Conservation (phyloP, 208 protist genomes). For the Wallacemonas rigidus region DNA sequence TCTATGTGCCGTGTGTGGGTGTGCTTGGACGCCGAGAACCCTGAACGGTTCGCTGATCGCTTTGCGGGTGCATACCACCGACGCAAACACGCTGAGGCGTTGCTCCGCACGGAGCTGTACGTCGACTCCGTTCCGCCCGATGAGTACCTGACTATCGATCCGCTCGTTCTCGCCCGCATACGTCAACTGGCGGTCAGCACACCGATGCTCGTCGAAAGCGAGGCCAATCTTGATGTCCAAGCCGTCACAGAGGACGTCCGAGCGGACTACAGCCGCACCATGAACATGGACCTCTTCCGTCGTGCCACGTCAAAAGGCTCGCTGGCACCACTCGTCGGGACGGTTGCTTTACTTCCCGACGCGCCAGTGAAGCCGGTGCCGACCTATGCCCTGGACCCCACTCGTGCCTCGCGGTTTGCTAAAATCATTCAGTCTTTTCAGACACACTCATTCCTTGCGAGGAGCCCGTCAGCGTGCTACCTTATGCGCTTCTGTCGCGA, state of each 20-base stretch:
- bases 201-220: constrained; percentile 67
- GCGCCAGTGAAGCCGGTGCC: constrained; percentile 17
- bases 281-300: constrained; percentile 87
- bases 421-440: constrained; percentile 53
- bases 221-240: constrained; percentile 71
- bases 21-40: constrained; percentile 93
- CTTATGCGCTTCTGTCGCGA: constrained; percentile 73
- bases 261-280: constrained; percentile 85
- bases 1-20: constrained; percentile 68
- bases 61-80: constrained; percentile 81
- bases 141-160: constrained; percentile 81
- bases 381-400: constrained; percentile 53
- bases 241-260: constrained; percentile 78
- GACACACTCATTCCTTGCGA: constrained; percentile 57
- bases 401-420: constrained; percentile 43
- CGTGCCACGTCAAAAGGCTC: constrained; percentile 54
- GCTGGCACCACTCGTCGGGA: constrained; percentile 48
- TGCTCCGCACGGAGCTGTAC: constrained; percentile 89
- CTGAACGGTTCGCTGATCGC: constrained; percentile 86
- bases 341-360: constrained; percentile 34
- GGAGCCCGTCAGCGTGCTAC: constrained; percentile 40
- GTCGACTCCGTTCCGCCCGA: constrained; percentile 95
- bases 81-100: constrained; percentile 70
- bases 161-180: constrained; percentile 60
- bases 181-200: constrained; percentile 73